Evolutionary conservation across 768 basidiomycete genomes (phyloP), one percentile per base, ranked within the genome.

Genomic region (Myochromella boudieri): DNA sequence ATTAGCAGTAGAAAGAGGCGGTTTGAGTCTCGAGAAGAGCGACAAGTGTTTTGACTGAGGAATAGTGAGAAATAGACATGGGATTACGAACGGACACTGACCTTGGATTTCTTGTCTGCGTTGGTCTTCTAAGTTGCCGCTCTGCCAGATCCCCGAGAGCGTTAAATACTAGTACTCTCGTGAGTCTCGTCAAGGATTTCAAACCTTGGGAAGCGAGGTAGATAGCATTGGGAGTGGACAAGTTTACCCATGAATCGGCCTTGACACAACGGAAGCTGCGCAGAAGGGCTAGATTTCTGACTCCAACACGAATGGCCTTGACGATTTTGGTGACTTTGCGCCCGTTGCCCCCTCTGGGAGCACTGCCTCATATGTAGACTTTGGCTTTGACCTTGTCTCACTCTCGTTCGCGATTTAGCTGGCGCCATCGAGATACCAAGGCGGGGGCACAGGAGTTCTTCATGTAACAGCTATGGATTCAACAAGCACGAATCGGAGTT

Each of bases 271-370:
- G 22, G 57, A 58, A 21, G 32, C 75, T 8, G 81, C 84, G 12
- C 87, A 91, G 51, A 91, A 95, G 56, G 91, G 92, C 3, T 91
- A 94, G 60, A 91, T 93, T 60, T 77, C 86, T 27, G 42, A 3
- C 1, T 25, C 51, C 3, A 32, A 42, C 12, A 20, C 59, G 20
- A 49, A 42, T 24, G 56, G 55, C 2, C 28, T 33, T 9, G 56
- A 54, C 27, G 56, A 57, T 20, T 57, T 57, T 27, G 56, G 55
- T 2, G 55, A 57, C 27, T 57, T 57, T 43, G 49, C 49, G 10
- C 18, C 53, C 3, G 49, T 42, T 6, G 33, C 18, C 14, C 33
- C 6, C 14, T 17, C 14, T n/a, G 52, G 54, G 3, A 20, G 42
- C 8, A 45, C 44, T 21, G 42, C 25, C 10, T 38, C 27, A 10